Evolutionary conservation across 805 yeast genomes (phyloP), one percentile per base, ranked within the genome.

Genomic region (Cyberlindnera sargentensis): DNA sequence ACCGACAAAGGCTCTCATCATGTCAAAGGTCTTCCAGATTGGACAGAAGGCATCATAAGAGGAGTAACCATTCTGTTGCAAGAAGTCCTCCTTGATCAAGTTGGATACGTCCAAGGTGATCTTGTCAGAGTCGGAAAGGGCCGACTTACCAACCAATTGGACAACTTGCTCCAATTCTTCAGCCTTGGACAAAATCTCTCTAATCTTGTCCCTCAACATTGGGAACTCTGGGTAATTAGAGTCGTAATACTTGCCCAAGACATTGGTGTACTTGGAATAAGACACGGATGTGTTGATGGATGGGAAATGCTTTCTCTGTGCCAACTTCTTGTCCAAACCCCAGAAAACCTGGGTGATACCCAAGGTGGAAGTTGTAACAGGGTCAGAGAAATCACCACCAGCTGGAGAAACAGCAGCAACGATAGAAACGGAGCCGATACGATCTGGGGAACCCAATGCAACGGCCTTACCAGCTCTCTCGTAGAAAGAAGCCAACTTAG

Each of bases 371-470:
- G 98, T 91, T 27, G 99, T 93, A 56, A 93, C 99, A 37, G 99
- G 99, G 72, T 93, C 99, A 26, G 98, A 91, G 82, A 93, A 91
- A 75, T 93, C 99, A 82, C 99, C 99, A 81, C 99, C 99, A 44
- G 99, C 98, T 55, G 99, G 99, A 4, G 98, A 93, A 34, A 93
- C 99, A 56, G 99, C 99, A 47, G 99, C 99, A 60, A 93, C 93
- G 68, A 93, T 93, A n/a, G 99, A 93, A 51, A 93, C 99, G 29
- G 99, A 91, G 49, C 99, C 99, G 54, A 78, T 63, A 75, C 99
- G 89, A 57, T 86, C 85, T 51, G 99, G 99, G 47, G 95, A 87
- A 62, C 99, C 99, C 47, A 93, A 75, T 3, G 96, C 91, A 58
- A 82, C 75, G 37, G 96, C 95, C 66, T 84, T 88, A 72, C 99